These are phyloP conservation scores for Favolaschia claudopus DNA, from an alignment of 768 basidiomycete species.

Conservation along the genomic window DNA sequence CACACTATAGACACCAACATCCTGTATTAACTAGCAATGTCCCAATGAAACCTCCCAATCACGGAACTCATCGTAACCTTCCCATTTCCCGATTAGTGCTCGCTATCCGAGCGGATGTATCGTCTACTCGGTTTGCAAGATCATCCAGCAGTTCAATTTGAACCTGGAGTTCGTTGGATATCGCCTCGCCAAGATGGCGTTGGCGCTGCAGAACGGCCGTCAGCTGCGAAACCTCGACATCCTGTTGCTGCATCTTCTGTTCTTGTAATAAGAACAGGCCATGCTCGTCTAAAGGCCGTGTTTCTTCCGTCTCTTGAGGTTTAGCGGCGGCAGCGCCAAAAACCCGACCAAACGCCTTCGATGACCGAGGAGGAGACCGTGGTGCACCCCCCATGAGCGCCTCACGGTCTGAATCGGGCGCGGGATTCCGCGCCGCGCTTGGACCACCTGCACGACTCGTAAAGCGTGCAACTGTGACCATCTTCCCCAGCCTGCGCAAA, in stretches of 20 bases:
- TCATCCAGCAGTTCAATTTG: slow-evolving; percentile 91
- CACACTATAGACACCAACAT: slow-evolving; percentile 25
- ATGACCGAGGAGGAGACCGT: no score
- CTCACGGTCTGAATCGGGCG: slow-evolving; percentile 66
- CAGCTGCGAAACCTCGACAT: slow-evolving; percentile 79
- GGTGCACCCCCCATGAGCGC: slow-evolving; percentile 66
- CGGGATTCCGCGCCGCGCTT: slow-evolving; percentile 46
- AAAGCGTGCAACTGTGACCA: slow-evolving; percentile 80
- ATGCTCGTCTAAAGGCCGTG: slow-evolving; percentile 85
- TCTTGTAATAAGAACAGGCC: slow-evolving; percentile 85
- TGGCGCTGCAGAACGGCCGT: slow-evolving; percentile 86
- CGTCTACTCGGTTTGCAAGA: slow-evolving; percentile 78
- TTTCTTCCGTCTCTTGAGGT: slow-evolving; percentile 83
- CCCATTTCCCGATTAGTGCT: slow-evolving; percentile 84
- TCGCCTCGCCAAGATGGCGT: slow-evolving; percentile 85
- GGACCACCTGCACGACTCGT: slow-evolving; percentile 45
- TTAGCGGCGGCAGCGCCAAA: slow-evolving; percentile 74
- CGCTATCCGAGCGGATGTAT: slow-evolving; percentile 79
- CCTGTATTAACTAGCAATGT: slow-evolving; percentile 25
- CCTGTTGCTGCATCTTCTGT: slow-evolving; percentile 84
- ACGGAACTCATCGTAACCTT: slow-evolving; percentile 70
- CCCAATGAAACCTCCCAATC: slow-evolving; percentile 15
- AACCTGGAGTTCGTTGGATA: slow-evolving; percentile 78
- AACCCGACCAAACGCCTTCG: slow-evolving; percentile 69
- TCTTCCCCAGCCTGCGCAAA: slow-evolving; percentile 62